A percentile compares a stretch with the other conserved stretches of the same genome.
phyloP scores from a whole-genome alignment of 768 basidiomycete species.

The Suillus cothurnatus region DNA sequence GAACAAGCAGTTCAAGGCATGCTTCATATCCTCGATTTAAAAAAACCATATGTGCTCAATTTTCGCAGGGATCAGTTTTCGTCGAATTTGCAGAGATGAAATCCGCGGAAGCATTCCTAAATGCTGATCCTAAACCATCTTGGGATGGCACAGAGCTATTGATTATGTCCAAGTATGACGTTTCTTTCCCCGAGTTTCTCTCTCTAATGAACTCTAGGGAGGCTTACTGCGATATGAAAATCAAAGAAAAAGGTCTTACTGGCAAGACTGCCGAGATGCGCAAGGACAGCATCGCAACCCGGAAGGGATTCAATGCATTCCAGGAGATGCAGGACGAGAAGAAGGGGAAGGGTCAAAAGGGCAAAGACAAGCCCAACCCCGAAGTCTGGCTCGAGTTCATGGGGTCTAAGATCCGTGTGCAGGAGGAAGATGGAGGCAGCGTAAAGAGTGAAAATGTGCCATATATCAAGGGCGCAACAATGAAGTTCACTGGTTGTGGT shows the following conservation, averaged over 20 bases:
- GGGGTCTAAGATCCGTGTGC: conserved; percentile 66
- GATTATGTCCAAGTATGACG: conserved; percentile 83
- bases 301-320: conserved; percentile 80
- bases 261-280: conserved; percentile 68
- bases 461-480: conserved; percentile 45
- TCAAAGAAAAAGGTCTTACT: conserved; percentile 88
- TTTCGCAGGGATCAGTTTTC: conserved; percentile 85
- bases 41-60: not conserved
- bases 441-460: conserved; percentile 47
- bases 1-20: conserved; percentile 86
- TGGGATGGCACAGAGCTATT: conserved; percentile 78
- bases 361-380: conserved; percentile 45
- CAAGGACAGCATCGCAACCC: conserved; percentile 53
- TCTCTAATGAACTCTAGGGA: conserved; percentile 47
- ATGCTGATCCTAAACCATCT: conserved; percentile 76
- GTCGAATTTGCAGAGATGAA: conserved; percentile 79
- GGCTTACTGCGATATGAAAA: conserved; percentile 94
- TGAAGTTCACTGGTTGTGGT: conserved; percentile 54
- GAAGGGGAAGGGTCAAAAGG: conserved; percentile 35
- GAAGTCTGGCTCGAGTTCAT: conserved; percentile 77
- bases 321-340: conserved; percentile 53
- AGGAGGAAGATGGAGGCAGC: conserved; percentile 52
- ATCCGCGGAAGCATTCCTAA: conserved; percentile 74
- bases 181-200: not conserved
- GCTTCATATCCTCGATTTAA: conserved; percentile 13